Base-by-base conservation (phyloP, 2,329 filamentous ascomycete genomes). In the Cadophora sp. region DNA sequence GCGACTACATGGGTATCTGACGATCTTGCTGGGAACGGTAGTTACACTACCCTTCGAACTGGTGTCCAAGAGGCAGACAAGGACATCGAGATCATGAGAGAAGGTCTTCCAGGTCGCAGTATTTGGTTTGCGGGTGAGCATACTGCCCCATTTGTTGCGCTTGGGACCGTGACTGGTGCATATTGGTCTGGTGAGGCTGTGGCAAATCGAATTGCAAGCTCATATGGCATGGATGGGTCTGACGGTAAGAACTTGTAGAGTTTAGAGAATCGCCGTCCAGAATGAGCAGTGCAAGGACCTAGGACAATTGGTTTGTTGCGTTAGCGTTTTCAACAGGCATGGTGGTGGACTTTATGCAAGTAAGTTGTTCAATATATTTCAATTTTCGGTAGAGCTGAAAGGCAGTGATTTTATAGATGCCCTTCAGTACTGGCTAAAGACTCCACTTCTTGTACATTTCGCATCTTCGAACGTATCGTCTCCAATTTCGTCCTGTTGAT, bases 111-210 rank as follows among this genome's bases (percentile, higher is more conserved):
- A 0, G 73, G 68, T 0, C 69, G 72, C 22, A 68, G 70, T 34
- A 16, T 77, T 1, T 92, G 90, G 91, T 85, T 93, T 77, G 90
- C 90, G 0, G 91, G 90, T 0, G 90, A 93, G 77, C 90, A 92
- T 80, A 97, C 93, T 26, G 91, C 93, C 65, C 94, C 94, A 4
- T 97, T 97, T 81, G 89, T 97, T 31, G 94, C 92, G 12, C 79
- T 97, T 69, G 95, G 94, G 0, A 97, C 94, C 4, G 92, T 91
- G 14, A 97, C 93, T 0, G 95, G 95, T 0, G 95, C 95, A 12
- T 97, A 93, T 79, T 97, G 93, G 92, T 92, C 91, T 77, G 94
- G 94, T 1, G 93, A 97, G 81, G 86, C 85, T 27, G 92, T 94
- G 43, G 94, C 86, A 0, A 85, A 83, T 77, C 86, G 89, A 76